Conservation (phyloP, 192 early-diverging fungal species). For the Linnemannia elongata region DNA sequence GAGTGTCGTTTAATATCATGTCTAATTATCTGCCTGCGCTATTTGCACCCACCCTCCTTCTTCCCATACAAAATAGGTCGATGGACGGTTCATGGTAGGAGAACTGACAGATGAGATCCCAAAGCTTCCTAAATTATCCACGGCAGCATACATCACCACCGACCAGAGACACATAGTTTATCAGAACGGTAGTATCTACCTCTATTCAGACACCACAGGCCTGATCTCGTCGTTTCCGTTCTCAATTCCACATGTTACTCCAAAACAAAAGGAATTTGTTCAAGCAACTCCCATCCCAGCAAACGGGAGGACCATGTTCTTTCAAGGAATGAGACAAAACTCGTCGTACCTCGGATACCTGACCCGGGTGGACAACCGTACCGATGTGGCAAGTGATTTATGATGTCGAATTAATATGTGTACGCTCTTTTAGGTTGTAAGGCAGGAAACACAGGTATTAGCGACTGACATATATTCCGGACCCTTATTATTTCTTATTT, state of each 20-base stretch:
- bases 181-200: neutral
- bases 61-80: neutral
- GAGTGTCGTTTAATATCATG: neutral
- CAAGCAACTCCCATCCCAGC: neutral
- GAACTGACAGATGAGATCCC: neutral
- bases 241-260: neutral
- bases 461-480: neutral
- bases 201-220: neutral
- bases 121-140: neutral
- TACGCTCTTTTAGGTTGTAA: too few species aligned
- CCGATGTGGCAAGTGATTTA: too few species aligned
- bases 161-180: neutral
- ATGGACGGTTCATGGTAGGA: neutral
- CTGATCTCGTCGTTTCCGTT: neutral
- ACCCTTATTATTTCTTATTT: neutral
- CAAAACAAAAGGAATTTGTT: neutral
- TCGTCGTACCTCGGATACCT: neutral
- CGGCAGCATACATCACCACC: neutral
- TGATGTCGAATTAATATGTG: too few species aligned
- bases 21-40: neutral
- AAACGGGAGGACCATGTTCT: neutral
- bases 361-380: neutral
- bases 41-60: neutral
- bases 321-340: neutral
- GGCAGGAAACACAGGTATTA: too few species aligned